Base-by-base conservation (phyloP, 129 eudicot species). In the Chrysanthemum seticuspe region DNA sequence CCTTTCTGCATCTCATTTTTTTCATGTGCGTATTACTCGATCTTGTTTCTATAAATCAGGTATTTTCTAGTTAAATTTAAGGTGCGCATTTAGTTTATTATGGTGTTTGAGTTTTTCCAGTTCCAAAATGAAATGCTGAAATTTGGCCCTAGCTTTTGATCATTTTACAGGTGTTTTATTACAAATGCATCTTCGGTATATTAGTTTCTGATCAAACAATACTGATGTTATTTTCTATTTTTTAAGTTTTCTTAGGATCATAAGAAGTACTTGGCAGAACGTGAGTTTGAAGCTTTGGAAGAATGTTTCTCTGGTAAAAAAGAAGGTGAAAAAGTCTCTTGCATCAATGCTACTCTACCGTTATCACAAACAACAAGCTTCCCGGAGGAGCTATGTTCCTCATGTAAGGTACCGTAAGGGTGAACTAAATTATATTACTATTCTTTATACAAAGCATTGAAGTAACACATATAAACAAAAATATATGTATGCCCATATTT, bases 221-320 rank as follows among this genome's bases (percentile, higher is more conserved):
- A 45, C 79, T 87, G 89, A 91, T 85, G 83, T 72, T 82, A 51
- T 76, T 79, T 82, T 81, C 79, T 87, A 71, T 12, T 72, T 29
- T 82, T 85, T 85, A 93, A 90, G 98, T 86, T 84, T 31, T 83
- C 59, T 81, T 93, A 93, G 98, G 98, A 93, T 93, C 95, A 93
- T 84, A 87, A 87, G 70, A 87, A 67, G 75, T 87, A 87, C 89
- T 80, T 90, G 85, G 85, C 87, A n/a, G 91, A 93, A 68, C 89
- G 81, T 68, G 98, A 90, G 74, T 90, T 82, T 66, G 89, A 84
- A 87, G 92, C 97, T 53, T 73, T 93, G 29, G 86, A 85, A 85
- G 98, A 93, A 66, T 92, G 98, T 18, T 63, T 93, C 72, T 81
- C 97, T 0, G 98, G 96, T 16, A 84, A n/a, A n/a, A n/a, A n/a